Percentiles rank a stretch among this genome's conserved stretches.
phyloP scores from a whole-genome alignment of 129 eudicot species.

The Pittosporum tobira region DNA sequence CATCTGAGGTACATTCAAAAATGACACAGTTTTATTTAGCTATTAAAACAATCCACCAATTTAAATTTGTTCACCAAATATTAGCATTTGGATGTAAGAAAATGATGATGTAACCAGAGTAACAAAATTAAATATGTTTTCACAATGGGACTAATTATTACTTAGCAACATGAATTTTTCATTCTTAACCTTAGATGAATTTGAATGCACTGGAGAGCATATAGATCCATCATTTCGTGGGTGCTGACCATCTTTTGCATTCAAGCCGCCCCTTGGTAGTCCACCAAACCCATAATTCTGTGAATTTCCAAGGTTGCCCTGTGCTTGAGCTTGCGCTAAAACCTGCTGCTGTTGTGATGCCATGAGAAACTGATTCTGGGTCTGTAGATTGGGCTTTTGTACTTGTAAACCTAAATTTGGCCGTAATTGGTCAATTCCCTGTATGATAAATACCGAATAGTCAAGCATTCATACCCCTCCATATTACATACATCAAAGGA shows the following conservation, averaged over 20 bases:
- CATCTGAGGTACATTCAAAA: conserved; percentile 39
- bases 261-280: conserved; percentile 67
- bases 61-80: not conserved
- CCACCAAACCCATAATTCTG: conserved; percentile 79
- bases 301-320: conserved; percentile 59
- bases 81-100: not conserved
- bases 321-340: conserved; percentile 83
- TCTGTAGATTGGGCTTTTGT: conserved; percentile 68
- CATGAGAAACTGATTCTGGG: conserved; percentile 75
- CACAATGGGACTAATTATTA: too few relatives aligned
- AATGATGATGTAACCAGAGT: not conserved
- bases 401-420: conserved; percentile 64
- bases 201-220: conserved; percentile 81
- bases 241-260: conserved; percentile 78
- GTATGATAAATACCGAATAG: conserved; percentile 15
- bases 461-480: conserved; percentile 7
- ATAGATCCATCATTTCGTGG: conserved; percentile 81
- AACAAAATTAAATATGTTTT: too few relatives aligned
- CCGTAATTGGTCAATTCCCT: conserved; percentile 88
- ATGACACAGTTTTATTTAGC: conserved; percentile 9
- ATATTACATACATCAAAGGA: conserved; percentile 3
- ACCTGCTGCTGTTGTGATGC: conserved; percentile 88
- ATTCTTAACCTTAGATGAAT: conserved; percentile 73
- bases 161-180: not conserved
- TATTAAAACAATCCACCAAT: not conserved